A percentile compares a stretch with the other conserved stretches of the same genome.
These are phyloP conservation scores for Cymbopogon flexuosus DNA, from an alignment of 202 grass and related monocot species.

Conservation along the genomic window DNA sequence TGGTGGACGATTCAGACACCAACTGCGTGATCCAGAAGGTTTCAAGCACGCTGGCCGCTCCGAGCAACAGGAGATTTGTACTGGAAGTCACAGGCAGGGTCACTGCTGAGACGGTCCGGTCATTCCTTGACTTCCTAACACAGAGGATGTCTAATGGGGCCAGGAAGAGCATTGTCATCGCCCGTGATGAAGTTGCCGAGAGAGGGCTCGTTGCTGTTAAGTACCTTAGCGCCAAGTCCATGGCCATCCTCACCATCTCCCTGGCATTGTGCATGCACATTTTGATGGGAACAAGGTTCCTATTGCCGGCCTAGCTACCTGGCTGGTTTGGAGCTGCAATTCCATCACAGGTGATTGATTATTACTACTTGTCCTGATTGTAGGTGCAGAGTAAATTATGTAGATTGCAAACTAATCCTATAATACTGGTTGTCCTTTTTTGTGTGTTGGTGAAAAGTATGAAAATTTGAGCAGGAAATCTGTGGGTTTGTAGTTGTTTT, in stretches of 20 bases:
- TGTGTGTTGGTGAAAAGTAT: constrained; percentile 9
- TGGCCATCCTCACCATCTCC: constrained; percentile 63
- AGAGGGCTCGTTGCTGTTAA: constrained; percentile 50
- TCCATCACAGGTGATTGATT: constrained; percentile 25
- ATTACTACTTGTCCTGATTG: constrained; percentile 20
- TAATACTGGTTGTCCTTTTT: background rate
- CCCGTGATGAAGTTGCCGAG: constrained; percentile 46
- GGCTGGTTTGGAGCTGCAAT: constrained; percentile 10
- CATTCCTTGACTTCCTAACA: constrained; percentile 67
- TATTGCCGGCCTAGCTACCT: constrained; percentile 44
- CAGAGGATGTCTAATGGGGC: constrained; percentile 49
- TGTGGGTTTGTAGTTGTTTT: constrained; percentile 4
- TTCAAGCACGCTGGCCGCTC: constrained; percentile 51
- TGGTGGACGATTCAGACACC: background rate
- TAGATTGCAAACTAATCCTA: constrained; percentile 31
- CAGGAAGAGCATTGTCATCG: constrained; percentile 37
- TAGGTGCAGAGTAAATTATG: constrained; percentile 26
- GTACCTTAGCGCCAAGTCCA: constrained; percentile 69
- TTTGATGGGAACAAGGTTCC: constrained; percentile 59
- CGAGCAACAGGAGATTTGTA: constrained; percentile 62
- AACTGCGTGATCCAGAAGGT: constrained; percentile 31
- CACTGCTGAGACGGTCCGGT: constrained; percentile 55
- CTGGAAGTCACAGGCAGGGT: constrained; percentile 79
- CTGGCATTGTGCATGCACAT: constrained; percentile 81
- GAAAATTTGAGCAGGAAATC: constrained; percentile 4